Conservation (phyloP, 2,329 filamentous ascomycete genomes). For the Alternaria sp. region DNA sequence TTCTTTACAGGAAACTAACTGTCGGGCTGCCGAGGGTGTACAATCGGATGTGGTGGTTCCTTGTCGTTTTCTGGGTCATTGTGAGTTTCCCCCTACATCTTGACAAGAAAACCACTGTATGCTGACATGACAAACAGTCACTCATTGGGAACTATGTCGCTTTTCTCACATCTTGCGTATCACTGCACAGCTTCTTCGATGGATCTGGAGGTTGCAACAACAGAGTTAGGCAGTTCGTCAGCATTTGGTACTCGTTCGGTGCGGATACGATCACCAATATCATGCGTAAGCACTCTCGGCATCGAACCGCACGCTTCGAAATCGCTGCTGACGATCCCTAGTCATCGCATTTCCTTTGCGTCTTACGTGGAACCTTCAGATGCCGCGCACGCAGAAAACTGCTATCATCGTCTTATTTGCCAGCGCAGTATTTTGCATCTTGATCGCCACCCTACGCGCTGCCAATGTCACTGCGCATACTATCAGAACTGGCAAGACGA, state of each 20-base stretch:
- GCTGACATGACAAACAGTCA: neutral
- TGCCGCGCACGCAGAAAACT: neutral
- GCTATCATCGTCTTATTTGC: neutral
- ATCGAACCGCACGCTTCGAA: neutral
- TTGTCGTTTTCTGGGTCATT: neutral
- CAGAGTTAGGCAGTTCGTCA: neutral
- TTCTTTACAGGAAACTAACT: constrained; percentile 4
- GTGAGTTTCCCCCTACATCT: neutral
- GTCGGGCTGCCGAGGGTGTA: neutral
- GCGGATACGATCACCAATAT: constrained; percentile 3
- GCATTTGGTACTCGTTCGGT: neutral
- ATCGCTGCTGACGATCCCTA: neutral
- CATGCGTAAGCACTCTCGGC: neutral
- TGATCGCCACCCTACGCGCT: constrained; percentile 1
- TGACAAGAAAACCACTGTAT: neutral
- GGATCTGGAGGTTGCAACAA: neutral
- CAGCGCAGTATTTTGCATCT: neutral
- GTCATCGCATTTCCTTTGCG: constrained; percentile 5
- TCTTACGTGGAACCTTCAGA: constrained; percentile 4
- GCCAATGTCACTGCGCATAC: neutral
- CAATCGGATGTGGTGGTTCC: constrained; percentile 1
- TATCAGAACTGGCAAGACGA: neutral
- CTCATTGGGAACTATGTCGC: neutral
- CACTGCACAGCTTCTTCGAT: neutral
- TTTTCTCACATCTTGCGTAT: neutral